Conservation (phyloP, 2,329 filamentous ascomycete species). For the Aspergillus ustus region DNA sequence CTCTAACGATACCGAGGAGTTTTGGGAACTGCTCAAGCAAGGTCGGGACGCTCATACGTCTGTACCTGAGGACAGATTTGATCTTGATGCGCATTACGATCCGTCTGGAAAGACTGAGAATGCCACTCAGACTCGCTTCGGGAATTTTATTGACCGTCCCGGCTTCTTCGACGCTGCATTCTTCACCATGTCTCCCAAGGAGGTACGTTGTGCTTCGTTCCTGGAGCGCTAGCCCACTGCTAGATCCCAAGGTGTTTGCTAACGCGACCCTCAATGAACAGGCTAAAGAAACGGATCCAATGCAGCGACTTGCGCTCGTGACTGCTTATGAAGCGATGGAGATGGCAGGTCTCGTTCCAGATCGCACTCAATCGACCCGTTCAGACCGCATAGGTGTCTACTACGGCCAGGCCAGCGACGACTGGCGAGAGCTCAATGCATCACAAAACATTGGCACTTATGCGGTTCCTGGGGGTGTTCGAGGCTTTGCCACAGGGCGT, state of each 20-base stretch:
- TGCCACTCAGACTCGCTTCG: constrained; percentile 35
- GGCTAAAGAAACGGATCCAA: constrained; percentile 67
- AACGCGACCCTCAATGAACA: too few species aligned
- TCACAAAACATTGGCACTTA: constrained; percentile 71
- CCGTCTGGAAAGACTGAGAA: constrained; percentile 37
- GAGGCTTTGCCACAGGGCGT: constrained; percentile 63
- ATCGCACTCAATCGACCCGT: constrained; percentile 68
- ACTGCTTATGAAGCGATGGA: constrained; percentile 81
- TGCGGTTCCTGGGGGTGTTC: constrained; percentile 65
- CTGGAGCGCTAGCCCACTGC: too few species aligned
- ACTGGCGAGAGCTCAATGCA: constrained; percentile 68
- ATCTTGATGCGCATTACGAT: constrained; percentile 39
- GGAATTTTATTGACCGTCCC: constrained; percentile 44
- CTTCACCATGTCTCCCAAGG: constrained; percentile 64
- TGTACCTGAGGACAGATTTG: constrained; percentile 40
- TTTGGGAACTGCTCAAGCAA: constrained; percentile 58
- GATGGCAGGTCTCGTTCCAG: constrained; percentile 73
- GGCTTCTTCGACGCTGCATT: constrained; percentile 45
- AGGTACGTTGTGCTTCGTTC: constrained; percentile 42
- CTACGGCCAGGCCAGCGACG: constrained; percentile 71
- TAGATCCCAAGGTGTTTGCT: too few species aligned
- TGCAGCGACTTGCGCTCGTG: constrained; percentile 73
- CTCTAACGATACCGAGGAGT: constrained; percentile 63
- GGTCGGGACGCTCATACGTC: constrained; percentile 36
- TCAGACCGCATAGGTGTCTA: constrained; percentile 68